Evolutionary conservation across 352 stramenopile species (phyloP).

Genomic region (Achlya hypogyna): DNA sequence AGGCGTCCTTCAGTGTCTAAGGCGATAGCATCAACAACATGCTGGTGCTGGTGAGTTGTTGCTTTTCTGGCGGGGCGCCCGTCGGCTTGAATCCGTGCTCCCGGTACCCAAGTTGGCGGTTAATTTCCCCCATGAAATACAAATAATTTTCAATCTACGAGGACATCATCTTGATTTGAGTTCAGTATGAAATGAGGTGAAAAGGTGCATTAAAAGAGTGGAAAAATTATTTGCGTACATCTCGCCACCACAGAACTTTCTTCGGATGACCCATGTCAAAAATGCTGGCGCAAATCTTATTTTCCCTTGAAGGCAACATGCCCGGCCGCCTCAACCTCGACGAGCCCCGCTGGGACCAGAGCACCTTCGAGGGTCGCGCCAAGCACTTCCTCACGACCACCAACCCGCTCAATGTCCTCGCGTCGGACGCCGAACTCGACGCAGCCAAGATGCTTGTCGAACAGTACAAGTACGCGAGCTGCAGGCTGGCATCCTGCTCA

Average conservation of each 20-base stretch:
- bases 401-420: constrained; percentile 75
- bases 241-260: background rate
- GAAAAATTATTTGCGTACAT: background rate
- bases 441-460: constrained; percentile 58
- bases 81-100: too few species aligned
- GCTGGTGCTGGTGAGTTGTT: too few species aligned
- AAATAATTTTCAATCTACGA: too few species aligned
- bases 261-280: background rate
- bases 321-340: constrained; percentile 35
- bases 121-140: background rate
- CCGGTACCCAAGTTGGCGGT: background rate
- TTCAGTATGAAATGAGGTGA: background rate
- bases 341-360: constrained; percentile 76
- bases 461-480: constrained; percentile 36
- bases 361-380: constrained; percentile 61
- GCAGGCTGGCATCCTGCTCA: too few species aligned
- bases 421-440: constrained; percentile 63
- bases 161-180: background rate
- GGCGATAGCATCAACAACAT: too few species aligned
- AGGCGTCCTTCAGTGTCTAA: too few species aligned
- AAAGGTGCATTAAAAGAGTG: background rate
- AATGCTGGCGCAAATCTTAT: constrained; percentile 3
- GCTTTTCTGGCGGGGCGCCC: too few species aligned
- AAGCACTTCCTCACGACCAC: constrained; percentile 84
- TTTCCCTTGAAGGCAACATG: background rate